Conservation (phyloP, 2,329 filamentous ascomycete species). For the Juglanconis oblonga region DNA sequence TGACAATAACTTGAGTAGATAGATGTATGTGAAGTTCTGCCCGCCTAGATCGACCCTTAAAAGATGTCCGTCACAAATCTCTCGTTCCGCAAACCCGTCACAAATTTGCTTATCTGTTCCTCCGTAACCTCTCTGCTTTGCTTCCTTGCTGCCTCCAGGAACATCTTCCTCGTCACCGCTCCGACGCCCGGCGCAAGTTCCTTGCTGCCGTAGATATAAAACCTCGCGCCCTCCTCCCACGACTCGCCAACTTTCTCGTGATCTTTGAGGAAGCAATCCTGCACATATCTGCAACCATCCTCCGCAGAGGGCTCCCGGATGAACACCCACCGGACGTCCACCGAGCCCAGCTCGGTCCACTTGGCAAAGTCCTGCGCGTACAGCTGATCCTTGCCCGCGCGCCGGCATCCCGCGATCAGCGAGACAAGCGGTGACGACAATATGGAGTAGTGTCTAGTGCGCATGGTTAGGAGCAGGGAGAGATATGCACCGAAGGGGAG, state of each 20-base stretch:
- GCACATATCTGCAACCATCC: slow-evolving; percentile 11
- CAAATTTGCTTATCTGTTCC: slow-evolving; percentile 13
- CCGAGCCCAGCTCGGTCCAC: slow-evolving; percentile 73
- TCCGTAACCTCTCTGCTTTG: slow-evolving; percentile 6
- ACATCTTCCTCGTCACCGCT: neutral
- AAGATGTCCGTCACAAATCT: slow-evolving; percentile 1
- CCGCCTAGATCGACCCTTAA: neutral
- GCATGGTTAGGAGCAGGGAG: slow-evolving; percentile 72
- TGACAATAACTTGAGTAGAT: too few relatives aligned
- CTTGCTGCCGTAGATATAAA: slow-evolving; percentile 1
- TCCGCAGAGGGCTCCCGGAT: neutral
- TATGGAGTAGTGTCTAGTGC: slow-evolving; percentile 75
- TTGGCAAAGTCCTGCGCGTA: slow-evolving; percentile 25
- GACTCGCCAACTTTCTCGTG: neutral
- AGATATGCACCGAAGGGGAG: slow-evolving; percentile 67
- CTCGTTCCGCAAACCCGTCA: slow-evolving; percentile 15
- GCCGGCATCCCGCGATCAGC: slow-evolving; percentile 41
- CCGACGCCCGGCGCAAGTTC: neutral
- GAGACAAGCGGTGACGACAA: slow-evolving; percentile 68
- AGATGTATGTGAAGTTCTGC: too few relatives aligned
- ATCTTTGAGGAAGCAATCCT: slow-evolving; percentile 6
- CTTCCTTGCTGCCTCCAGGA: neutral
- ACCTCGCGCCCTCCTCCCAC: neutral
- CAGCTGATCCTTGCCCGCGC: slow-evolving; percentile 31
- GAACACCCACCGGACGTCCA: slow-evolving; percentile 34